Evolutionary conservation across 2,329 filamentous ascomycete genomes (phyloP), one percentile per base, ranked within the genome.

Genomic region (Colletotrichum orchidophilum): DNA sequence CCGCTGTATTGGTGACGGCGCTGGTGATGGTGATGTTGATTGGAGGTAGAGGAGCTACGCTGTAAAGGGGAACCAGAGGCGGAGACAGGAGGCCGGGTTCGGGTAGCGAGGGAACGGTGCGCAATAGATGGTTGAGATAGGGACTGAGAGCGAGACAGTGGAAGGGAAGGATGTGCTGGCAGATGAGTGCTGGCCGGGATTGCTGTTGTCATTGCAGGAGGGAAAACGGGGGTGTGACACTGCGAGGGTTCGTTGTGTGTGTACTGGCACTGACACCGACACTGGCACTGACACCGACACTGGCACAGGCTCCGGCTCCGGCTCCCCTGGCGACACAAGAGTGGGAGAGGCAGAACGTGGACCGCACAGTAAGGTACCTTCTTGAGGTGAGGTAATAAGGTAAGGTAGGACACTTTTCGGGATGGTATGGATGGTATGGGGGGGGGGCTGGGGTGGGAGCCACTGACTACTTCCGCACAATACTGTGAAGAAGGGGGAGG

Each of bases 31-130:
- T 76, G 77, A 26, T 74, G 74, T 55, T 74, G 75, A 68, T 74
- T 77, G 71, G 59, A 71, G 63, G 74, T 76, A 69, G 66, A 76
- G 72, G 76, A 77, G 71, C 74, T 58, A 58, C 64, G 71, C 49
- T 73, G 71, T 49, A 59, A 50, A 49, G 67, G 63, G 50, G 57
- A 46, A 24, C 52, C 68, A 55, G 74, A 69, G 52, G 70, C 70
- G 49, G 70, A 64, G 64, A 77, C 76, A 74, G 79, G 78, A 66
- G 72, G 72, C 63, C 80, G 79, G 68, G 80, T 79, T 67, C 81
- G 80, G 50, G 80, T 79, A 33, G 81, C 83, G 39, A 82, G 80
- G 54, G 80, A 77, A 73, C 81, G 76, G 55, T 78, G 76, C 46
- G 80, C 77, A 67, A 76, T 78, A 75, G 74, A 73, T 62, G 69